Base-by-base conservation (phyloP, 2,329 filamentous ascomycete species). In the Dothideomycetes sp. region DNA sequence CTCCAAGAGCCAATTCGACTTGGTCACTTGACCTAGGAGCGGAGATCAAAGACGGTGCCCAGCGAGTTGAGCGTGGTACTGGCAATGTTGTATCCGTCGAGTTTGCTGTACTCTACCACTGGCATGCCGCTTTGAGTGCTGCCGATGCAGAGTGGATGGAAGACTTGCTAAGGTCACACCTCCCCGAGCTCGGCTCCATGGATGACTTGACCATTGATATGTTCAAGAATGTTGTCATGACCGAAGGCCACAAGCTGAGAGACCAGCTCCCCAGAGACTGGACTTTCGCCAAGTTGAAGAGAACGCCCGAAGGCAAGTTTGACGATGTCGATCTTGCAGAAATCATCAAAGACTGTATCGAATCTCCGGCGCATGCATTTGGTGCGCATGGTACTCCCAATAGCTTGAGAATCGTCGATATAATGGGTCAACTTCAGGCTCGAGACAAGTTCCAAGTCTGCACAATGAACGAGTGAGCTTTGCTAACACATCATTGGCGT, bases 301-400 rank as follows among this genome's bases (percentile, higher is more conserved):
- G 67, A 51, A 57, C 57, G 1, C 40, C 54, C 10, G 55, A 69
- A 53, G 60, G 69, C 18, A 57, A 50, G 23, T 68, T 68, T 52
- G 58, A 51, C 19, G 68, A 71, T 44, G 53, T 50, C 16, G 63
- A 68, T 16, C 60, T 71, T 13, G 66, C 61, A 8, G 56, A 65
- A 15, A 55, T 70, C 34, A 57, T 68, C 51, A 68, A 65, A 43
- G 56, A 59, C 45, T 66, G 64, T 17, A 61, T 71, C 34, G 65
- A 71, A 35, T 67, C 71, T 41, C 60, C 67, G 3, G 65, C 67
- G 0, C 67, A 69, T 48, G 67, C 67, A 1, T 73, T 73, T 51
- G 69, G 70, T 11, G 63, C 69, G 2, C 62, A 69, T 48, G 62
- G 67, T 9, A 64, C 68, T 3, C 68, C 69, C 0, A 58, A 58